Evolutionary conservation across 164 flowering plant species (phyloP).

Genomic region (Kingdonia uniflora): DNA sequence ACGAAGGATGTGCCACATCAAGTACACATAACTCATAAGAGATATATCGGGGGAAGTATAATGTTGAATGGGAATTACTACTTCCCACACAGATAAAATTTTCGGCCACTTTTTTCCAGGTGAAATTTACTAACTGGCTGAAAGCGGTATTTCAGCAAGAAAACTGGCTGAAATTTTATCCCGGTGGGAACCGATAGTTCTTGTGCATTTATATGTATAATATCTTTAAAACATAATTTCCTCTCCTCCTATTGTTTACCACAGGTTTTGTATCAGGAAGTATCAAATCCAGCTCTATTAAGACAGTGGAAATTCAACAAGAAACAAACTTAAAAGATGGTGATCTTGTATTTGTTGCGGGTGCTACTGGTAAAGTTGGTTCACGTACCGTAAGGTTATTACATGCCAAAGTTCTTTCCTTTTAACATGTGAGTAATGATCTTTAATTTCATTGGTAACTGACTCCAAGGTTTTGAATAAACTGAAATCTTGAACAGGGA

Average conservation of each 20-base stretch:
- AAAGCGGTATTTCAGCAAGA: no score
- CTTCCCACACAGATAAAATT: no score
- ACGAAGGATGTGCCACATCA: no score
- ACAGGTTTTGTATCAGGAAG: constrained; percentile 21
- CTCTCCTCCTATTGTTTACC: neutral
- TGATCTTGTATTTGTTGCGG: constrained; percentile 86
- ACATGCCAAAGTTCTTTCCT: neutral
- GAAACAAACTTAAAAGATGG: constrained; percentile 36
- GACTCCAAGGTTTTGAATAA: neutral
- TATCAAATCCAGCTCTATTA: constrained; percentile 16
- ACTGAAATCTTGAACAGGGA: constrained; percentile 44
- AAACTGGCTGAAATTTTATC: no score
- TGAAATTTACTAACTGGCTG: no score
- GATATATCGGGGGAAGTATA: no score
- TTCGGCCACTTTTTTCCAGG: no score
- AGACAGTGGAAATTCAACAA: constrained; percentile 19
- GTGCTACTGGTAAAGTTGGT: constrained; percentile 95
- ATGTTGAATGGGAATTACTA: no score
- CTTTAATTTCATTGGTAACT: neutral
- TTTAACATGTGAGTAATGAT: neutral
- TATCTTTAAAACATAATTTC: neutral
- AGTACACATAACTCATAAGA: no score
- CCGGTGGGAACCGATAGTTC: no score
- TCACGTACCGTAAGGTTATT: constrained; percentile 94
- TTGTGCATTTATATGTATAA: no score